Evolutionary conservation across 2,329 filamentous ascomycete genomes (phyloP), one percentile per base, ranked within the genome.

Genomic region (Cryphonectria japonica): DNA sequence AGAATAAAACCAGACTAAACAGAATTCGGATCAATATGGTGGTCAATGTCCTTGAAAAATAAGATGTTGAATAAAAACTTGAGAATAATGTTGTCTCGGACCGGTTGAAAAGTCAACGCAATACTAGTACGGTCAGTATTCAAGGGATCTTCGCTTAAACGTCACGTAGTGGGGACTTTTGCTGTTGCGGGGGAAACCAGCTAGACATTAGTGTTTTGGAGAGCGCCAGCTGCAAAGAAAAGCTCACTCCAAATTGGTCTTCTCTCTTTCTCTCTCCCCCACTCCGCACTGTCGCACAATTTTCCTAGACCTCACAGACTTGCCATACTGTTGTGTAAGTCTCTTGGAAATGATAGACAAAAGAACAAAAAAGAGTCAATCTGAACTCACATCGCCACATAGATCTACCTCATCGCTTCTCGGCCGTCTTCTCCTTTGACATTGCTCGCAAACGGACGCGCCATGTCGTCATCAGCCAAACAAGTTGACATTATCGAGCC

Each of bases 381-480:
- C 37, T 39, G 60, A 37, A 41, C 37, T 29, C 37, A 29, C 34
- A 16, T 43, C 61, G 26, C 41, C 61, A 26, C 41, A 4, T n/a
- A 43, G 37, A 62, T 26, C 37, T 11, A 62, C 14, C 39, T 29
- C 34, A 22, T 37, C 60, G 22, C 37, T 41, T 22, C 22, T 37
- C 4, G n/a, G n/a, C 61, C n/a, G 22, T 46, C n/a, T 43, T n/a
- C 13, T 32, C 22, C 13, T 16, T 50, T 50, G 9, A 64, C 50
- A 22, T 52, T 34, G 29, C 16, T 41, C 46, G 41, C 37, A 43
- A 68, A 64, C 66, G 11, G 61, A 60, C 57, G 65, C 71, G 68
- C 66, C 63, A 72, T 72, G 71, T 68, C 71, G 32, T 41, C 65
- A 52, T 43, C 65, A 59, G 37, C 69, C 26, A 67, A 67, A 46